These are phyloP conservation scores for Cyberlindnera euphorbiiphila DNA, from an alignment of 805 yeast species.

Conservation along the genomic window DNA sequence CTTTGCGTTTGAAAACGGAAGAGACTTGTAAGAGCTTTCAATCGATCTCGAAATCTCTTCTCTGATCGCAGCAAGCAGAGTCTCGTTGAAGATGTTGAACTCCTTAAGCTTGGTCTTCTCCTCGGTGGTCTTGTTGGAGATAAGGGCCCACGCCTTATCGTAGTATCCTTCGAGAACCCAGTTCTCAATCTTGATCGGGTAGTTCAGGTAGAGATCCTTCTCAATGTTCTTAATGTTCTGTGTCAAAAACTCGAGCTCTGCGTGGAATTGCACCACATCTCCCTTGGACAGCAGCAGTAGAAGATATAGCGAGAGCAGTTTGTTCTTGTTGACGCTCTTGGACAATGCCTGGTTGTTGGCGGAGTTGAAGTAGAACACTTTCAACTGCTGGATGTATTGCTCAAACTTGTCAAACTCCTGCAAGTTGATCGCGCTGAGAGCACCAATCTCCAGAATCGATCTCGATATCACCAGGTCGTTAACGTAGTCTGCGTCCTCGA, in stretches of 20 bases:
- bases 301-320: constrained; percentile 72
- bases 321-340: constrained; percentile 58
- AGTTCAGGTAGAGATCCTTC: constrained; percentile 65
- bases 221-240: constrained; percentile 43
- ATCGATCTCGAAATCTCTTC: constrained; percentile 81
- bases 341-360: constrained; percentile 30
- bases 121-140: constrained; percentile 27
- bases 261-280: constrained; percentile 82
- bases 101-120: constrained; percentile 52
- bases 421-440: constrained; percentile 67
- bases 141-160: constrained; percentile 50
- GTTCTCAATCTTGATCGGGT: constrained; percentile 86
- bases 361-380: constrained; percentile 62
- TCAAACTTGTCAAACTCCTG: constrained; percentile 63
- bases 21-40: constrained; percentile 67
- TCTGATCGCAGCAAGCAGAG: constrained; percentile 75
- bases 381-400: constrained; percentile 61
- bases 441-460: constrained; percentile 84
- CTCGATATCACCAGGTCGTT: constrained; percentile 76
- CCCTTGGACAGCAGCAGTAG: constrained; percentile 77
- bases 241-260: constrained; percentile 74
- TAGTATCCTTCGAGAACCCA: constrained; percentile 97
- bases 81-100: constrained; percentile 71
- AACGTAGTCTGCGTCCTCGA: constrained; percentile 38
- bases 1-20: constrained; percentile 82